Evolutionary conservation across 352 stramenopile species (phyloP).

Genomic region (Halophytophthora batemanensis): DNA sequence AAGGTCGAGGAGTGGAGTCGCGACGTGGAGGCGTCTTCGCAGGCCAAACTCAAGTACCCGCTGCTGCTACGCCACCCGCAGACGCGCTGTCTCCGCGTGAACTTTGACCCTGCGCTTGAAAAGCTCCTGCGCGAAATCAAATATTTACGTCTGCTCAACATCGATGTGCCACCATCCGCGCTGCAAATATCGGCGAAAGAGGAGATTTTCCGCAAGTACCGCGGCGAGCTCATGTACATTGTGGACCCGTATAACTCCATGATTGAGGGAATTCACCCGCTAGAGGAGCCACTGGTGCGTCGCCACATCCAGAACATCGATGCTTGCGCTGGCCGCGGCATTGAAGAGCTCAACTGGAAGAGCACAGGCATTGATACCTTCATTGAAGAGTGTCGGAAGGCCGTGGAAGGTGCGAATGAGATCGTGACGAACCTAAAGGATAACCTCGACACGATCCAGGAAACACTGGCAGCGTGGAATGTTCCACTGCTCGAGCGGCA

Average conservation of each 20-base stretch:
- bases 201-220: slow-evolving; percentile 96
- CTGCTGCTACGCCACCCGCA: slow-evolving; percentile 90
- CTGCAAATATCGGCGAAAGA: slow-evolving; percentile 95
- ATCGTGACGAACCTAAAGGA: slow-evolving; percentile 96
- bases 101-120: slow-evolving; percentile 97
- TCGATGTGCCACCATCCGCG: slow-evolving; percentile 94
- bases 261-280: slow-evolving; percentile 93
- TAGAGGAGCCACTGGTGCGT: slow-evolving; percentile 95
- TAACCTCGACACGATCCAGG: slow-evolving; percentile 94
- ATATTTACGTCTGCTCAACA: slow-evolving; percentile 94
- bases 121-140: slow-evolving; percentile 97
- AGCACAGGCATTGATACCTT: slow-evolving; percentile 91
- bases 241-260: slow-evolving; percentile 98
- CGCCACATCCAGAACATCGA: slow-evolving; percentile 97
- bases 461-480: slow-evolving; percentile 93
- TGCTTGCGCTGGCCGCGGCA: slow-evolving; percentile 88
- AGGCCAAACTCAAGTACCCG: slow-evolving; percentile 95
- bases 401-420: slow-evolving; percentile 88
- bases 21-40: slow-evolving; percentile 93
- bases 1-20: slow-evolving; percentile 96
- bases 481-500: slow-evolving; percentile 93
- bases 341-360: slow-evolving; percentile 96
- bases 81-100: slow-evolving; percentile 92
- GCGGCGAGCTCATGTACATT: slow-evolving; percentile 96
- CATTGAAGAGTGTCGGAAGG: slow-evolving; percentile 90